Evolutionary conservation across 306 rosid genomes (phyloP).

Genomic region (Purshia tridentata): DNA sequence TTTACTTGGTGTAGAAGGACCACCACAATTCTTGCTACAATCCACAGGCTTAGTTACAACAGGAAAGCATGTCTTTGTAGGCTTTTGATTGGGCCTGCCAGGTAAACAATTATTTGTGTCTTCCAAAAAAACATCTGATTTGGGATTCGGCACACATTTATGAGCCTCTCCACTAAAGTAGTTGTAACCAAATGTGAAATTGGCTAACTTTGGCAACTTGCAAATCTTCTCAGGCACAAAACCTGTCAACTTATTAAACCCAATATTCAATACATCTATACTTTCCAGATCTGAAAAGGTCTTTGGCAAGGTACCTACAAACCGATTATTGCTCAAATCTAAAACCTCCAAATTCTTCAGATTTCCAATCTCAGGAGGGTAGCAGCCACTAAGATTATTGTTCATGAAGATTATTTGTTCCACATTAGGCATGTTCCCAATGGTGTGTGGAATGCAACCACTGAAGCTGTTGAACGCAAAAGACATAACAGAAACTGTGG

Average conservation of each 20-base stretch:
- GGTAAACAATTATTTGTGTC: constrained; percentile 51
- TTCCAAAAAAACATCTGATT: not conserved
- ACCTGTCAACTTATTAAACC: constrained; percentile 50
- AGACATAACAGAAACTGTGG: constrained; percentile 49
- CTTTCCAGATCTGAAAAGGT: constrained; percentile 33
- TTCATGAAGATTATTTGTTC: constrained; percentile 56
- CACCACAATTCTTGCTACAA: constrained; percentile 52
- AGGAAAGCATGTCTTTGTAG: constrained; percentile 33
- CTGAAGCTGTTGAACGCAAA: constrained; percentile 60
- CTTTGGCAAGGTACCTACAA: constrained; percentile 52
- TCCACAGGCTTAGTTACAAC: constrained; percentile 48
- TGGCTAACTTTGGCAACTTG: constrained; percentile 43
- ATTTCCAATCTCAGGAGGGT: constrained; percentile 61
- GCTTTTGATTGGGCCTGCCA: constrained; percentile 50
- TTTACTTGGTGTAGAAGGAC: not conserved
- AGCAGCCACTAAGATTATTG: constrained; percentile 57
- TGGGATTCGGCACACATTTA: constrained; percentile 32
- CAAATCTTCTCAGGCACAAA: constrained; percentile 47
- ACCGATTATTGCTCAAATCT: constrained; percentile 46
- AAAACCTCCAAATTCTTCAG: constrained; percentile 36
- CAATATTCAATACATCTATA: constrained; percentile 45
- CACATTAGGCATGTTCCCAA: constrained; percentile 57
- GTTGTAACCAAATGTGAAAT: constrained; percentile 54
- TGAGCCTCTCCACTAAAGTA: constrained; percentile 52
- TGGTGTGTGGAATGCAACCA: constrained; percentile 64